phyloP scores from a whole-genome alignment of 2,329 filamentous ascomycete species.

The Aspergillus calidoustus region DNA sequence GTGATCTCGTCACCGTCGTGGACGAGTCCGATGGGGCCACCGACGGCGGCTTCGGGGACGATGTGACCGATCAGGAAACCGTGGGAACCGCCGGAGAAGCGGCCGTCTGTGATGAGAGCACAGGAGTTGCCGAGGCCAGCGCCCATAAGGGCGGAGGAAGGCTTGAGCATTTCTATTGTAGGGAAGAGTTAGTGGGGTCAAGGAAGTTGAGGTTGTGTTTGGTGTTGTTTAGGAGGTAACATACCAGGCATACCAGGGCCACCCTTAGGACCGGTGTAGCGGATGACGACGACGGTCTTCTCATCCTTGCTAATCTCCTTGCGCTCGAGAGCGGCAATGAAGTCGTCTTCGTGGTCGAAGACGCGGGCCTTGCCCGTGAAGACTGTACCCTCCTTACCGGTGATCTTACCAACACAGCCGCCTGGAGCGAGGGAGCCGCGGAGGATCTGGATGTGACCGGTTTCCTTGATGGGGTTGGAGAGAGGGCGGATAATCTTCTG shows the following conservation, averaged over 20 bases:
- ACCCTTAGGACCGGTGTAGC: conserved; percentile 56
- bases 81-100: conserved; percentile 71
- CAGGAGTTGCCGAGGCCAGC: conserved; percentile 71
- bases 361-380: conserved; percentile 73
- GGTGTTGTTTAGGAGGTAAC: neutral
- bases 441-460: conserved; percentile 75
- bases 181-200: neutral
- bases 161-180: conserved; percentile 66
- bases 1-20: conserved; percentile 77
- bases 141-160: conserved; percentile 72
- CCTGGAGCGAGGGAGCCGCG: conserved; percentile 71
- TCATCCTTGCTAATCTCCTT: conserved; percentile 75
- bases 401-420: conserved; percentile 75
- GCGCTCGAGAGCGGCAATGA: conserved; percentile 68
- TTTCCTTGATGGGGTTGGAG: conserved; percentile 70
- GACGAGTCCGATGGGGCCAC: conserved; percentile 84
- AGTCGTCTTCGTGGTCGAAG: conserved; percentile 71
- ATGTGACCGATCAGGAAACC: conserved; percentile 88
- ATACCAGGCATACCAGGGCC: conserved; percentile 67
- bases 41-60: conserved; percentile 83
- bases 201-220: no score
- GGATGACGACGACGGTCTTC: conserved; percentile 76
- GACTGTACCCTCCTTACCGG: conserved; percentile 71
- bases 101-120: conserved; percentile 73
- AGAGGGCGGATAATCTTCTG: conserved; percentile 73